A percentile compares a stretch with the other conserved stretches of the same genome.
These are phyloP conservation scores for Penicillium ucsense DNA, from an alignment of 495 filamentous ascomycete species.

Conservation along the genomic window DNA sequence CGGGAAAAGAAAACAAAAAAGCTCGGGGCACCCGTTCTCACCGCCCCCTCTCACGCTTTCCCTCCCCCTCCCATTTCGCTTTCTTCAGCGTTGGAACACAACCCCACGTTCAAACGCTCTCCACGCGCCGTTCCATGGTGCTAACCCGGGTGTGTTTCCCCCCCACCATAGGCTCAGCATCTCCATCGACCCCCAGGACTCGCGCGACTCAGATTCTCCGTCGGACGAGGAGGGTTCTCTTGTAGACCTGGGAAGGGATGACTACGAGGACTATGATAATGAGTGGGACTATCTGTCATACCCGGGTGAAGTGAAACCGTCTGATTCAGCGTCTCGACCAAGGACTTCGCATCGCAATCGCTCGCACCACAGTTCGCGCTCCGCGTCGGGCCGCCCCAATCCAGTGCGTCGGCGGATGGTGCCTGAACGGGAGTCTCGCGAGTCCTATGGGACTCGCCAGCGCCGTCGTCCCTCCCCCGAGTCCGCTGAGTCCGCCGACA, in stretches of 20 bases:
- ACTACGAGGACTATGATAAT: constrained; percentile 37
- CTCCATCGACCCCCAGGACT: constrained; percentile 33
- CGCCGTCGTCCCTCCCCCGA: constrained; percentile 43
- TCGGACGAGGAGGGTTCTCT: constrained; percentile 48
- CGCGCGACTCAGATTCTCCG: constrained; percentile 34
- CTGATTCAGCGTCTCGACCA: constrained; percentile 71
- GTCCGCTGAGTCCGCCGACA: constrained; percentile 43
- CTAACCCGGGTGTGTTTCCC: not conserved
- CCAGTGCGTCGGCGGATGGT: constrained; percentile 31
- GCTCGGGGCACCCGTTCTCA: no score
- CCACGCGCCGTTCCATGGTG: constrained; percentile 6
- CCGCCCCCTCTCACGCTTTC: no score
- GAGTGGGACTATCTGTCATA: constrained; percentile 43
- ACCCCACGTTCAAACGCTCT: constrained; percentile 30
- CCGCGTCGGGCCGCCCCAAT: constrained; percentile 33
- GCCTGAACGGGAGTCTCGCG: constrained; percentile 28
- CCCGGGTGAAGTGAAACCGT: constrained; percentile 63
- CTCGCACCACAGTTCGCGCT: constrained; percentile 31
- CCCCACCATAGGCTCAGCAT: constrained; percentile 36
- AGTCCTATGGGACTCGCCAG: constrained; percentile 25
- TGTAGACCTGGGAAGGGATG: constrained; percentile 43
- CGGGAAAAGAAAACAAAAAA: no score
- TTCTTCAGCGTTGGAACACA: not conserved
- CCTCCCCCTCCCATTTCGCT: no score
- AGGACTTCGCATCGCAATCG: constrained; percentile 40